A percentile compares a stretch with the other conserved stretches of the same genome.
phyloP scores from a whole-genome alignment of 1,284 basidiomycete species.

The Microbotryum violaceum region DNA sequence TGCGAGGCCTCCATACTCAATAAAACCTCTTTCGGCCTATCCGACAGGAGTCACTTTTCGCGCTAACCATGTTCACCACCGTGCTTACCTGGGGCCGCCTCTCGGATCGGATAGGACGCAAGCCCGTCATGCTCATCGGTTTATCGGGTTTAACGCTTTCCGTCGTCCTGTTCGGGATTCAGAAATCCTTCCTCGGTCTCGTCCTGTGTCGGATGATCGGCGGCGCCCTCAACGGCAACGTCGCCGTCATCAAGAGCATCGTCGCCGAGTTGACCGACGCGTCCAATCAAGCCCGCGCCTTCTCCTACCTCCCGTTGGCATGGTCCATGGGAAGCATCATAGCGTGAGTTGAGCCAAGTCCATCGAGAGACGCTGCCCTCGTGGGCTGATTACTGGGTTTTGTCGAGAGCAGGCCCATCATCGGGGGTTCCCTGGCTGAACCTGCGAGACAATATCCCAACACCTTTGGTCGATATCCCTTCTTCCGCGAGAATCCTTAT shows the following conservation, averaged over 20 bases:
- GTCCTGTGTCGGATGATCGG: slow-evolving; percentile 36
- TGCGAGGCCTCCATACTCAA: neutral
- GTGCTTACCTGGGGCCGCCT: slow-evolving; percentile 42
- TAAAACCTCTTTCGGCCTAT: neutral
- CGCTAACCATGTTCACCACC: slow-evolving; percentile 33
- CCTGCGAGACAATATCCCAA: slow-evolving; percentile 36
- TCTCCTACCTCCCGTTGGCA: slow-evolving; percentile 30
- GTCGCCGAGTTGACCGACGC: slow-evolving; percentile 37
- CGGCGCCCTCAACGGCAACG: slow-evolving; percentile 37
- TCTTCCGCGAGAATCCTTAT: slow-evolving; percentile 38
- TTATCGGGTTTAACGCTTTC: slow-evolving; percentile 40
- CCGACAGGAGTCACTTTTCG: slow-evolving; percentile 37
- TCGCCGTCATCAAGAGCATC: slow-evolving; percentile 36
- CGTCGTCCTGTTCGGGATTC: slow-evolving; percentile 41
- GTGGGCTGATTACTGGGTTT: neutral
- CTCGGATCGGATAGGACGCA: slow-evolving; percentile 41
- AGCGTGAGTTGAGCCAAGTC: slow-evolving; percentile 12
- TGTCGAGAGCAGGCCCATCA: slow-evolving; percentile 14
- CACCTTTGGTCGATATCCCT: slow-evolving; percentile 25
- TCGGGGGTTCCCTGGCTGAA: slow-evolving; percentile 38
- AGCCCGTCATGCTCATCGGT: slow-evolving; percentile 42
- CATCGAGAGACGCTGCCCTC: too few species aligned
- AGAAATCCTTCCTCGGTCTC: slow-evolving; percentile 38
- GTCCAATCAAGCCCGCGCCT: slow-evolving; percentile 34
- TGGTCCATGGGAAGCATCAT: slow-evolving; percentile 30